Conservation (phyloP, 1,139 yeast genomes). For the Nadsonia starkeyi-henricii region DNA sequence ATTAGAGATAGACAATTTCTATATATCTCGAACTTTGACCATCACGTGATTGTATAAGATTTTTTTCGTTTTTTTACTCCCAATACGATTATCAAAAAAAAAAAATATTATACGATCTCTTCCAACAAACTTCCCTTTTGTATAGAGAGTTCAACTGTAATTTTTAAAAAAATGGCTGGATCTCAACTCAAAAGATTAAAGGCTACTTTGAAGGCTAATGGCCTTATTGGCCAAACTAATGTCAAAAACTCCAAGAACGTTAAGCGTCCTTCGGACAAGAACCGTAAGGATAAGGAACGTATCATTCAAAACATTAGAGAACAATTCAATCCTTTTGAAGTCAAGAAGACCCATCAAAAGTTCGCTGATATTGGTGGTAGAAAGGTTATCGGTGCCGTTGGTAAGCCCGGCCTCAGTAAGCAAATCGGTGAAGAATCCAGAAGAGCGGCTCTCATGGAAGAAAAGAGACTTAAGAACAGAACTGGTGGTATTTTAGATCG, state of each 20-base stretch:
- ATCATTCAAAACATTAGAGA: constrained; percentile 51
- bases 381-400: constrained; percentile 48
- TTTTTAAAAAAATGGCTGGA: constrained; percentile 49
- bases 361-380: constrained; percentile 53
- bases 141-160: neutral
- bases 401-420: constrained; percentile 59
- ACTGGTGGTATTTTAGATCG: constrained; percentile 73
- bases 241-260: constrained; percentile 37
- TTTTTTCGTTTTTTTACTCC: constrained; percentile 1
- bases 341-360: constrained; percentile 45
- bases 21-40: no score
- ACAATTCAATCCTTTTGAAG: constrained; percentile 83
- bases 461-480: constrained; percentile 45
- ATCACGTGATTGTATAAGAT: neutral
- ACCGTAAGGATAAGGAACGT: constrained; percentile 50
- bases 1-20: no score
- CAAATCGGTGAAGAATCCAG: constrained; percentile 63
- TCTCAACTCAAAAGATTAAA: constrained; percentile 77
- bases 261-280: constrained; percentile 39
- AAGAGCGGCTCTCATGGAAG: constrained; percentile 51
- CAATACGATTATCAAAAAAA: neutral
- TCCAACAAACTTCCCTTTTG: neutral
- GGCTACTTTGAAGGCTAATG: constrained; percentile 61
- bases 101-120: neutral
- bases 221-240: constrained; percentile 72